phyloP scores from a whole-genome alignment of 352 stramenopile species.

The Pythium rhizo-oryzae region DNA sequence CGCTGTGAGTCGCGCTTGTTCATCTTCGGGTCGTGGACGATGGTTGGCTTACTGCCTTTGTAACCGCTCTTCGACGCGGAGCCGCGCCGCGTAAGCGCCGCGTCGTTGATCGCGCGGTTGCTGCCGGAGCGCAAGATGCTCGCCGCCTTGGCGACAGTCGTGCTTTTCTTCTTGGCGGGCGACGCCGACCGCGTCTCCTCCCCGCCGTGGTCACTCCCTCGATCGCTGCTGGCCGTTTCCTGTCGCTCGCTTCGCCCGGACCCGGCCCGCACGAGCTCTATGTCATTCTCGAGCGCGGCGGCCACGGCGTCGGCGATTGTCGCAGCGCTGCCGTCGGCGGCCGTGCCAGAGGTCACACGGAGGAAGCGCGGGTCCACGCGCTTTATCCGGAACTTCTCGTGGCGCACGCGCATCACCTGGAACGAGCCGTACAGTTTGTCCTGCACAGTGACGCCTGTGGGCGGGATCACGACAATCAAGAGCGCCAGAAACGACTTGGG shows the following conservation, averaged over 20 bases:
- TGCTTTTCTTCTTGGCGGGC: slow-evolving; percentile 59
- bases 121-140: slow-evolving; percentile 40
- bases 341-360: slow-evolving; percentile 27
- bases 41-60: slow-evolving; percentile 32
- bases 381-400: slow-evolving; percentile 66
- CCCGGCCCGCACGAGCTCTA: slow-evolving; percentile 20
- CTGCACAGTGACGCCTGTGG: slow-evolving; percentile 55
- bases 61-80: slow-evolving; percentile 42
- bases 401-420: slow-evolving; percentile 60
- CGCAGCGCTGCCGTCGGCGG: slow-evolving; percentile 31
- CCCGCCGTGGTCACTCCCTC: slow-evolving; percentile 22
- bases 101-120: slow-evolving; percentile 43
- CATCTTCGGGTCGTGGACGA: slow-evolving; percentile 33
- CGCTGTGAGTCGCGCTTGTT: slow-evolving; percentile 52
- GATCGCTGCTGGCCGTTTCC: slow-evolving; percentile 33
- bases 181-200: slow-evolving; percentile 53
- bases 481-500: slow-evolving; percentile 56
- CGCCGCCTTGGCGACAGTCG: slow-evolving; percentile 16
- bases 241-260: slow-evolving; percentile 19
- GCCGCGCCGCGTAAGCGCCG: slow-evolving; percentile 36
- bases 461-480: slow-evolving; percentile 46
- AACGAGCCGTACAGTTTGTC: slow-evolving; percentile 79
- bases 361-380: slow-evolving; percentile 59
- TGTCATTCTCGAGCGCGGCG: slow-evolving; percentile 29
- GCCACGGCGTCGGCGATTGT: slow-evolving; percentile 48